Evolutionary conservation across 78 protist species (phyloP), one percentile per base, ranked within the genome.

Genomic region (Cavenderia fasciculata): DNA sequence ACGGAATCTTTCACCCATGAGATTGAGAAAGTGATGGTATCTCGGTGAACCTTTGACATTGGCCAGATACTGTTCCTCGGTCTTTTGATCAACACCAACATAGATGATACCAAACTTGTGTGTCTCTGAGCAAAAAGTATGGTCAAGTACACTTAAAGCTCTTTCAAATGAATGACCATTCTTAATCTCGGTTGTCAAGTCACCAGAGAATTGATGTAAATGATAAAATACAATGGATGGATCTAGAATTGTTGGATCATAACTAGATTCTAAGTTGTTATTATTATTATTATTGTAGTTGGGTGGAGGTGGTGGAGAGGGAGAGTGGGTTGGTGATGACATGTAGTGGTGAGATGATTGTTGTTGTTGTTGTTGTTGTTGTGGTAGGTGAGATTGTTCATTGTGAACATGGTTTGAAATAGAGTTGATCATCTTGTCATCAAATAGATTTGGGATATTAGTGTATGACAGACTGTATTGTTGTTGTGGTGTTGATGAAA

Each of bases 31-130:
- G 16, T 77, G 79, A 12, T 82, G 59, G 29, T 90, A 90, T 52
- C 94, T 52, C 10, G 94, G 87, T 14, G 89, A 75, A 0, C 94
- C 94, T 54, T 70, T 66, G 59, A 44, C 27, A 51, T 90, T 90
- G 19, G 92, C 54, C 33, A 90, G 52, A 31, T 78, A 74, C 34
- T 75, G 75, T 25, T 90, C 92, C 59, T 90, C 89, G n/a, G 89
- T 90, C 3, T 31, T 56, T 61, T 90, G 94, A 21, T 57, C 68
- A 11, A 27, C 56, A 1, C 61, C 87, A 31, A 73, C 69, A 51
- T 90, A 90, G 2, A 90, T 31, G 5, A 90, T 36, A 51, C 94
- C 94, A 66, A 82, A 25, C 51, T 82, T 82, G 61, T 82, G 68
- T 14, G 90, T 82, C 36, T 82, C 90, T 18, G 90, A 68, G 44